These are phyloP conservation scores for Isoetes engelmannii DNA, from an alignment of 83 land plant genomes.

Conservation along the genomic window DNA sequence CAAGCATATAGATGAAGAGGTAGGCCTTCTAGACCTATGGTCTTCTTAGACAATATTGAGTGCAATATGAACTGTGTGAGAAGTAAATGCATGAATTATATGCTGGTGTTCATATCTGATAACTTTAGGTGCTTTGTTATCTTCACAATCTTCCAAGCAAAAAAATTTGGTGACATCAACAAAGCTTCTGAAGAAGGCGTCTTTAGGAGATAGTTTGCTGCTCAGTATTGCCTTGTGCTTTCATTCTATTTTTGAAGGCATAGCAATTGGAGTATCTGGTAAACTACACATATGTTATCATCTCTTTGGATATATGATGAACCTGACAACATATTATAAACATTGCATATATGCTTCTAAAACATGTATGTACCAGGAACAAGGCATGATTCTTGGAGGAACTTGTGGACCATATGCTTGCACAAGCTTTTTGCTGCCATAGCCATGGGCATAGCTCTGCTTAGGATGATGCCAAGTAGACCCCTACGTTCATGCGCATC, in stretches of 20 bases:
- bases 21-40: too few species aligned
- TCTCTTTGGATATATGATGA: too few species aligned
- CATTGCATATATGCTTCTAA: too few species aligned
- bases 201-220: slow-evolving; percentile 56
- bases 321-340: too few species aligned
- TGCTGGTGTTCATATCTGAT: too few species aligned
- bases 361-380: slow-evolving; percentile 26
- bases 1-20: too few species aligned
- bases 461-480: slow-evolving; percentile 60
- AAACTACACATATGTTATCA: not conserved
- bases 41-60: too few species aligned
- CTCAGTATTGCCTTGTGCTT: slow-evolving; percentile 64
- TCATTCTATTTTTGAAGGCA: slow-evolving; percentile 84
- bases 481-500: slow-evolving; percentile 49
- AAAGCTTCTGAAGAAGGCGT: slow-evolving; percentile 29
- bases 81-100: too few species aligned
- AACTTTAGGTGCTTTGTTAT: too few species aligned
- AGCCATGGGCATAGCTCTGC: slow-evolving; percentile 85
- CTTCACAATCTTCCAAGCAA: too few species aligned
- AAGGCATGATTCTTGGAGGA: slow-evolving; percentile 61
- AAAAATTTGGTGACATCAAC: slow-evolving; percentile 15
- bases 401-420: slow-evolving; percentile 64
- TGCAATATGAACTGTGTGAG: too few species aligned
- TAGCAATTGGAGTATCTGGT: slow-evolving; percentile 87
- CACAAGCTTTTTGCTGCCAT: slow-evolving; percentile 85